These are phyloP conservation scores for Curvularia spicifera DNA, from an alignment of 2,329 filamentous ascomycete species.

Conservation along the genomic window DNA sequence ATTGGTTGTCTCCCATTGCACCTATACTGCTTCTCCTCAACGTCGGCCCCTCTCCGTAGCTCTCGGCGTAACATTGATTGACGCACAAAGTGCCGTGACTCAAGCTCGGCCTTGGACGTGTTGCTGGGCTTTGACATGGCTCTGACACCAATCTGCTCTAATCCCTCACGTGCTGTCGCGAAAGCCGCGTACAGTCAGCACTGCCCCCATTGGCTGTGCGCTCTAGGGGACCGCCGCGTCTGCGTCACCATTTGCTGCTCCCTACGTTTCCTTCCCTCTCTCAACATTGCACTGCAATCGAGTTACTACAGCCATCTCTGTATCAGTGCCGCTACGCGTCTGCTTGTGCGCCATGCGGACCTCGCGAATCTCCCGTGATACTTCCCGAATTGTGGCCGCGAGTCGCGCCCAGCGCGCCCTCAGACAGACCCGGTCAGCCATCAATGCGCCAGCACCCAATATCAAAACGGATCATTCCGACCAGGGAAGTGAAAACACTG, in stretches of 20 bases:
- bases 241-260: neutral
- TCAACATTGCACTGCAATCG: neutral
- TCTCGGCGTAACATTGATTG: neutral
- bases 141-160: neutral
- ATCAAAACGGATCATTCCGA: slow-evolving; percentile 15
- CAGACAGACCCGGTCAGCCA: slow-evolving; percentile 42
- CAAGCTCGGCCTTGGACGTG: neutral
- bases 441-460: slow-evolving; percentile 31
- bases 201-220: neutral
- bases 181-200: slow-evolving; percentile 1
- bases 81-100: neutral
- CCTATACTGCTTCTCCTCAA: neutral
- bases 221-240: slow-evolving; percentile 2
- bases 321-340: neutral
- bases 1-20: neutral
- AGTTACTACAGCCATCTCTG: neutral
- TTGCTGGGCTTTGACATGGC: neutral
- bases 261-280: neutral
- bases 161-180: slow-evolving; percentile 5
- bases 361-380: slow-evolving; percentile 49
- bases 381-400: slow-evolving; percentile 40
- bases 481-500: slow-evolving; percentile 18
- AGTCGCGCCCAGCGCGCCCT: slow-evolving; percentile 35
- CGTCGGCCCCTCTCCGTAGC: neutral
- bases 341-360: slow-evolving; percentile 39